Conservation (phyloP, 257 asterid species). For the Forsythia viridissima region DNA sequence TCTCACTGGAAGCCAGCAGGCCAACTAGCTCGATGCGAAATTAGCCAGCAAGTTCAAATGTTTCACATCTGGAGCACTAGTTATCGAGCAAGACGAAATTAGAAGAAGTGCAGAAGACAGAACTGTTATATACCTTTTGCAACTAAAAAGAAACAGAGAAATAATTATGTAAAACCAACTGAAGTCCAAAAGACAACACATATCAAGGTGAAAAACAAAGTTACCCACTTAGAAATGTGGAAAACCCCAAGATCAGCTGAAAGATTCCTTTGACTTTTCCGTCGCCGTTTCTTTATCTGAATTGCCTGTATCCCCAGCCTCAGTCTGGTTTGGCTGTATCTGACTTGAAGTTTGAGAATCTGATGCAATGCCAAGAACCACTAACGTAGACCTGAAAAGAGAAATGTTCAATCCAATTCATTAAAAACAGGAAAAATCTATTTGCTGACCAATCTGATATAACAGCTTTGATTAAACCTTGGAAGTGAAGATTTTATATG, state of each 20-base stretch:
- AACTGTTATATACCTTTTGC: not conserved
- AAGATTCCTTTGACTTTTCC: slow-evolving; percentile 33
- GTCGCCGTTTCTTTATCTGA: slow-evolving; percentile 57
- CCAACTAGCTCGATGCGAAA: not conserved
- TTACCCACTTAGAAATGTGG: not conserved
- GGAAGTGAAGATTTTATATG: slow-evolving; percentile 83
- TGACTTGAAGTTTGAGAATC: slow-evolving; percentile 60
- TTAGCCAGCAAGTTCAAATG: not conserved
- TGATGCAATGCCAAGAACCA: slow-evolving; percentile 72
- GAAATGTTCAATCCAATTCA: slow-evolving; percentile 10
- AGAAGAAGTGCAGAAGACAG: not conserved
- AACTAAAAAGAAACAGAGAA: not conserved
- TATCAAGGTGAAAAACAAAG: not conserved
- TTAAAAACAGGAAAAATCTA: slow-evolving; percentile 4
- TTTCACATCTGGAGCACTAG: not conserved
- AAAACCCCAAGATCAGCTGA: slow-evolving; percentile 23
- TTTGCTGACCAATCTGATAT: not conserved
- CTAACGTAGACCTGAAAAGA: slow-evolving; percentile 62
- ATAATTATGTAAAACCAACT: not conserved
- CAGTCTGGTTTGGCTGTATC: slow-evolving; percentile 41
- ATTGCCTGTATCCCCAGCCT: slow-evolving; percentile 50
- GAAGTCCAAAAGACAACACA: not conserved
- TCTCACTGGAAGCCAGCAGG: not conserved
- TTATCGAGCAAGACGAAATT: not conserved
- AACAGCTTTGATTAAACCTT: slow-evolving; percentile 44